Base-by-base conservation (phyloP, 441 rosid genomes). In the Mallotus japonicus region DNA sequence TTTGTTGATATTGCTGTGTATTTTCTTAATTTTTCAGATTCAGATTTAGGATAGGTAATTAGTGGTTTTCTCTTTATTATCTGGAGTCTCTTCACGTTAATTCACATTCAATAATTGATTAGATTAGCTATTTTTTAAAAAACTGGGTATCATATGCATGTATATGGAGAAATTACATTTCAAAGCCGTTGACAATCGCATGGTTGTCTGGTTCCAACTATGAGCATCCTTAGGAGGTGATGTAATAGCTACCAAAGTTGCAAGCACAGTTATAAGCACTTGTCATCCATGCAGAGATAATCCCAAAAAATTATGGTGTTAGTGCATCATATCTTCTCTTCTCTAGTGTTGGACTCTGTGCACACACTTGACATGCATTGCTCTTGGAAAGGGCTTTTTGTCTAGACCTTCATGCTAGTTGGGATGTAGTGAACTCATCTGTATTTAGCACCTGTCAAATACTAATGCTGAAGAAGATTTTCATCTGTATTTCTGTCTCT, bases 1-100 rank as follows among this genome's bases (percentile, higher is more conserved):
- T 92, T 70, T 67, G 89, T 67, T 37, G 13, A 77, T 80, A 34
- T 70, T 70, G 12, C 70, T 60, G 22, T 71, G 57, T 28, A 2
- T 28, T 28, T 28, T 28, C 2, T 28, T 28, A 28, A 28, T 1
- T 28, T 28, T 28, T 28, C 32, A 28, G 32, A 1, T 28, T 28
- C 3, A 28, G 32, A 28, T 28, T 28, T 28, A 28, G 32, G 32
- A 28, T 28, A 28, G 32, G 15, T 71, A 47, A 67, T 20, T 7
- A 54, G 46, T 70, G 49, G 56, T 69, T 70, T 62, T 63, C 50
- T 66, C 49, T 32, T 8, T 46, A 20, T 15, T 11, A 8, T 70
- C 15, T 57, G 57, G 53, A 75, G 47, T 58, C 28, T 62, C 17
- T 55, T 63, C n/a, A 2, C 17, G 3, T 13, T 75, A 44, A 32